phyloP scores from a whole-genome alignment of 108 stramenopile species.

The Mediolabrus comicus region DNA sequence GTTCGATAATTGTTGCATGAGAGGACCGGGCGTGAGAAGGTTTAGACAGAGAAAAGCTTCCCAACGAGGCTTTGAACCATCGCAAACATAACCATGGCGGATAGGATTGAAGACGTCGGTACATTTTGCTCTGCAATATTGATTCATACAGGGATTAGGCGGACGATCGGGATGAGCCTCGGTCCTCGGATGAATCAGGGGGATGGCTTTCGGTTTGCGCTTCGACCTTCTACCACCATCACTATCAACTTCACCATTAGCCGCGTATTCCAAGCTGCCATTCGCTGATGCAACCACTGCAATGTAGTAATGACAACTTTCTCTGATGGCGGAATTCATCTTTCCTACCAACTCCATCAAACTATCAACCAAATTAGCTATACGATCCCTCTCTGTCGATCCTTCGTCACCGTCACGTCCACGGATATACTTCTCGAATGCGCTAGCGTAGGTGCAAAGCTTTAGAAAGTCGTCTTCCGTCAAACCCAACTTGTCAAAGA shows the following conservation, averaged over 20 bases:
- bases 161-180: constrained; percentile 26
- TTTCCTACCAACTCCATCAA: constrained; percentile 39
- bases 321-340: constrained; percentile 29
- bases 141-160: constrained; percentile 41
- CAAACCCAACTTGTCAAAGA: constrained; percentile 43
- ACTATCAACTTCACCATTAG: constrained; percentile 16
- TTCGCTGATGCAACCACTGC: constrained; percentile 53
- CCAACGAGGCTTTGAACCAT: constrained; percentile 65
- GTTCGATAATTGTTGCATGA: constrained; percentile 50
- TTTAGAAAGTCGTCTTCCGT: constrained; percentile 16
- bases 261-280: constrained; percentile 64
- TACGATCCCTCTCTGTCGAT: constrained; percentile 3
- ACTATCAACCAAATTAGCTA: constrained; percentile 35
- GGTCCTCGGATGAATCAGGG: constrained; percentile 50
- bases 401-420: constrained; percentile 21
- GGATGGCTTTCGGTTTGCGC: constrained; percentile 52
- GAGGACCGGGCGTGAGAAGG: constrained; percentile 61
- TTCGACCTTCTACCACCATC: constrained; percentile 27
- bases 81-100: constrained; percentile 60
- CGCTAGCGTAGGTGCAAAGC: not conserved
- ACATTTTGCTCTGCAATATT: constrained; percentile 30
- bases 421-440: constrained; percentile 33
- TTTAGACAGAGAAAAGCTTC: constrained; percentile 58
- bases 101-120: constrained; percentile 29
- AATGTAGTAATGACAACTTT: constrained; percentile 49